Conservation (phyloP, 2,329 filamentous ascomycete genomes). For the Cladosporium sp. region DNA sequence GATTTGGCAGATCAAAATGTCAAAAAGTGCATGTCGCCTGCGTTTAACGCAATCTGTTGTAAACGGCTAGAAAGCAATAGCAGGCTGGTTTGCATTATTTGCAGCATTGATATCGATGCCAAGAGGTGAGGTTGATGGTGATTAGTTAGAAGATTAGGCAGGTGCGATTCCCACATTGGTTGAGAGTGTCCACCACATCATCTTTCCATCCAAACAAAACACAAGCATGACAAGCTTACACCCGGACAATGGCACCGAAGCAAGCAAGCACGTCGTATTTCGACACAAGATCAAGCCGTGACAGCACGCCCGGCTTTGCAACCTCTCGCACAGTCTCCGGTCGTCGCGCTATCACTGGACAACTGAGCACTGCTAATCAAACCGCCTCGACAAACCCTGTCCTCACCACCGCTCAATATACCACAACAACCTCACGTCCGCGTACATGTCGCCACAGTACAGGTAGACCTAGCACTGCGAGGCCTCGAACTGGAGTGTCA, state of each 20-base stretch:
- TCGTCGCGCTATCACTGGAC: not conserved
- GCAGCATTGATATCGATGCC: too few relatives aligned
- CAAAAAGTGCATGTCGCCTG: too few relatives aligned
- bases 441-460: constrained; percentile 20
- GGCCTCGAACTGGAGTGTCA: constrained; percentile 52
- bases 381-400: not conserved
- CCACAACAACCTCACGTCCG: constrained; percentile 20
- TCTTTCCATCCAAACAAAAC: not conserved
- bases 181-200: not conserved
- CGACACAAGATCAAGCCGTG: not conserved
- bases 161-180: not conserved
- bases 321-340: not conserved
- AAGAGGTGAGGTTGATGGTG: not conserved
- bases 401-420: not conserved
- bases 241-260: not conserved
- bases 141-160: not conserved
- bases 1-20: too few relatives aligned
- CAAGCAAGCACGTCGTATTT: not conserved
- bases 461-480: constrained; percentile 35
- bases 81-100: too few relatives aligned
- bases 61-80: too few relatives aligned
- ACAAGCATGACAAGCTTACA: not conserved
- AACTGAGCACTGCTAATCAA: not conserved
- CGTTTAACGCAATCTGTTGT: too few relatives aligned
- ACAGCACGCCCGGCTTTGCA: not conserved